Base-by-base conservation (phyloP, 2,329 filamentous ascomycete species). In the Hawksworthiomyces lignivorus region DNA sequence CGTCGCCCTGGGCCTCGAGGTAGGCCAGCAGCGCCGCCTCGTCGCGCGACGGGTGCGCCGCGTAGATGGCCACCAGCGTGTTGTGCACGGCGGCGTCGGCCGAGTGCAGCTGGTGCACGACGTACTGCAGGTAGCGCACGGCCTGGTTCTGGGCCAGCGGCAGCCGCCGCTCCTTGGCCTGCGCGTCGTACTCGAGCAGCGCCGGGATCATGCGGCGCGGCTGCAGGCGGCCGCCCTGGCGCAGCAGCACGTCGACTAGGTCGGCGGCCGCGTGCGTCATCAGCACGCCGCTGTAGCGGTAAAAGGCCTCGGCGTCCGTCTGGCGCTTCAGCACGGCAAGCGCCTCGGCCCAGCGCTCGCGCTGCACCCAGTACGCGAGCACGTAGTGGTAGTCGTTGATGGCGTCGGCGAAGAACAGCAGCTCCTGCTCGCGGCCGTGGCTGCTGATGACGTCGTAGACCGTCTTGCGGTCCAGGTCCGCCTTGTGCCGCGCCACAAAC, bases 371-470 rank as follows among this genome's bases (percentile, higher is more conserved):
- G 62, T 98, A 98, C 9, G 87, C 86, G 12, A 98, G 69, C 18
- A 97, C 88, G 56, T 94, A 98, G 59, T 94, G 87, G 65, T 92
- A 88, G 61, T 98, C 92, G 54, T 90, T 84, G 35, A 94, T 74
- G 7, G 84, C 79, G 45, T 84, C 92, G 17, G 92, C 92, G 63
- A 89, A 98, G 64, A 82, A 92, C 0, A 98, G 71, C 3, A 98
- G 70, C 60, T 98, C 92, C 52, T 90, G 83, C 63, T 98, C 92
- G 44, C 92, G 77, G 14, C 90, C 92, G 58, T 98, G 92, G 52
- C 88, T 94, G 62, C 87, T 90, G 56, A 97, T 90, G 45, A 97
- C 83, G 57, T 96, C 90, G 64, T 98, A 98, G 1, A 85, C 86
- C 1, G 90, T 96, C 65, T 88, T 92, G 45, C 79, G 77, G 58